These are phyloP conservation scores for Xanthoconium separans DNA, from an alignment of 1,284 basidiomycete species.

Conservation along the genomic window DNA sequence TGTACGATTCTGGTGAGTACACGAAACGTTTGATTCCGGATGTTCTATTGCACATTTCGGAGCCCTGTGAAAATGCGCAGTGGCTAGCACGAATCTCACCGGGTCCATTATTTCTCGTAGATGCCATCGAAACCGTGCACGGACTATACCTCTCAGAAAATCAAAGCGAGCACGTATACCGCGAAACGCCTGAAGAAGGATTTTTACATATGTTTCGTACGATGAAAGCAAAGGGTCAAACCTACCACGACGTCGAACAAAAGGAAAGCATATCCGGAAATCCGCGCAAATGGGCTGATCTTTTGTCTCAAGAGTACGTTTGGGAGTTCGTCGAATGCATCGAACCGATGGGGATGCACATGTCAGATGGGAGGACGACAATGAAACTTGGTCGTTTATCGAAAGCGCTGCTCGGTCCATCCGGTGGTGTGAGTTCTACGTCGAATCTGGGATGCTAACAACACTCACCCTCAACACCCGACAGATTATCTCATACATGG, in stretches of 20 bases:
- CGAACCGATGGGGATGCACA: background rate
- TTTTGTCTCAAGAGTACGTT: background rate
- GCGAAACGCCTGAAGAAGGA: background rate
- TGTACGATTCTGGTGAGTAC: background rate
- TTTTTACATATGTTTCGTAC: too few relatives aligned
- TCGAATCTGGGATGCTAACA: too few relatives aligned
- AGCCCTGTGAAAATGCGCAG: too few relatives aligned
- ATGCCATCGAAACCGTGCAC: background rate
- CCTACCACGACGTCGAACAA: too few relatives aligned
- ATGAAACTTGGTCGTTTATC: background rate
- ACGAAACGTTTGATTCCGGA: too few relatives aligned
- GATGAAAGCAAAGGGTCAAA: too few relatives aligned
- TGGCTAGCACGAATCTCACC: too few relatives aligned
- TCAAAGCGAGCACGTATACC: background rate
- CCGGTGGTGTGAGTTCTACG: background rate
- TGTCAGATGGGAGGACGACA: background rate
- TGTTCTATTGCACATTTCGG: too few relatives aligned
- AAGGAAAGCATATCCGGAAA: too few relatives aligned
- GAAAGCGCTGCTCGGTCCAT: background rate
- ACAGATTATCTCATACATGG: too few relatives aligned
- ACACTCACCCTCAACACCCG: too few relatives aligned
- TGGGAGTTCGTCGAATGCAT: background rate
- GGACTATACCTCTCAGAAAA: background rate
- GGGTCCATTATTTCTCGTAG: too few relatives aligned
- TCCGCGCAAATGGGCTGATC: background rate